Conservation (phyloP, 2,329 filamentous ascomycete species). For the Fusarium udum region DNA sequence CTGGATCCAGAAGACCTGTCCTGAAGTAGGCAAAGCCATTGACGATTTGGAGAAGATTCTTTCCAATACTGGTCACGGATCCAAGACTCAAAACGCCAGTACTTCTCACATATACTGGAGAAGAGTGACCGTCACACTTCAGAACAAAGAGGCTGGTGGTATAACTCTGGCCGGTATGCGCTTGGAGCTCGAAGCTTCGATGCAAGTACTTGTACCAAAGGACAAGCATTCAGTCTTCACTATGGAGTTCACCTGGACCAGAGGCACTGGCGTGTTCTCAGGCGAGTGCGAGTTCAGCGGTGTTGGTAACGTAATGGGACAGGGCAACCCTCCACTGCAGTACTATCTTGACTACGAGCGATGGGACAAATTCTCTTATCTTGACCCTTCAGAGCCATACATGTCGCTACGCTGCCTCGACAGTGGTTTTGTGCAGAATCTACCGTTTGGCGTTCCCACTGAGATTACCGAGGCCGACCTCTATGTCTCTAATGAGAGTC, state of each 20-base stretch:
- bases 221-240: not conserved
- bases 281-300: fast-evolving
- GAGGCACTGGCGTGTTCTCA: not conserved
- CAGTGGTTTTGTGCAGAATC: fast-evolving
- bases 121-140: not conserved
- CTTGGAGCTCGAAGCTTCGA: not conserved
- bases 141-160: fast-evolving
- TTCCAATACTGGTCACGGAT: fast-evolving
- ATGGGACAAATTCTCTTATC: fast-evolving
- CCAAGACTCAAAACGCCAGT: fast-evolving
- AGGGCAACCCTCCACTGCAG: fast-evolving
- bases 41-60: fast-evolving
- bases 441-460: fast-evolving
- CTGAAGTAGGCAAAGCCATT: not conserved
- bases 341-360: not conserved
- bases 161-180: fast-evolving
- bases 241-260: fast-evolving
- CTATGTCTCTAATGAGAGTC: fast-evolving
- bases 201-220: not conserved
- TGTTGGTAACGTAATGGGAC: fast-evolving
- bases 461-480: not conserved
- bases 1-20: fast-evolving
- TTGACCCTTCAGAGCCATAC: fast-evolving
- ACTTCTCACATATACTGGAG: not conserved
- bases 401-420: not conserved